Conservation (phyloP, 176 grass and related monocot species). For the Phoenix roebelenii region DNA sequence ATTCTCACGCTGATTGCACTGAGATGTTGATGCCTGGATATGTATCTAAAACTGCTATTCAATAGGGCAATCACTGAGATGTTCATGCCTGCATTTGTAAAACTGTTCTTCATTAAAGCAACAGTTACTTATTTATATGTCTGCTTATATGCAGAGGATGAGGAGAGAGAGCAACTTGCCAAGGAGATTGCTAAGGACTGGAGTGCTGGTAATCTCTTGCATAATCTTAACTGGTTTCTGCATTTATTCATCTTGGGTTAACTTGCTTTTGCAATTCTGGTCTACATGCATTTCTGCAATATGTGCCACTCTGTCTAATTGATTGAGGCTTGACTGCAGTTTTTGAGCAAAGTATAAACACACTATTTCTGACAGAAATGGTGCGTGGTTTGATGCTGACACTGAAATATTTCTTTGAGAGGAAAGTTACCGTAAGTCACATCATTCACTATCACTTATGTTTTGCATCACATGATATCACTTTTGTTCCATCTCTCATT, state of each 20-base stretch:
- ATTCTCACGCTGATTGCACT: no score
- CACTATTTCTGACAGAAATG: slow-evolving; percentile 96
- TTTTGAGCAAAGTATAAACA: slow-evolving; percentile 85
- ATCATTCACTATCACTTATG: no score
- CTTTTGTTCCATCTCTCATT: background rate
- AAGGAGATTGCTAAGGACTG: slow-evolving; percentile 86
- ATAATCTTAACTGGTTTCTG: background rate
- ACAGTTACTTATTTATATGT: background rate
- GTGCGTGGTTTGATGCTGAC: slow-evolving; percentile 84
- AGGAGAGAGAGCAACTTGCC: slow-evolving; percentile 74
- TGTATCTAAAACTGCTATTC: no score
- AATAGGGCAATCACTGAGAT: no score
- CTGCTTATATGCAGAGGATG: slow-evolving; percentile 55
- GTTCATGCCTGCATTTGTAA: no score
- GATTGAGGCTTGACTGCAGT: slow-evolving; percentile 32
- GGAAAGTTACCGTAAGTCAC: slow-evolving; percentile 54
- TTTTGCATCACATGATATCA: no score
- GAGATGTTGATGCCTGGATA: no score
- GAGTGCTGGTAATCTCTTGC: slow-evolving; percentile 54
- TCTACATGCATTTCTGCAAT: no score
- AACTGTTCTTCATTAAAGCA: no score
- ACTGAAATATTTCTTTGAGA: slow-evolving; percentile 93
- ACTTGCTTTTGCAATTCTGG: no score
- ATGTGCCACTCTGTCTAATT: no score
- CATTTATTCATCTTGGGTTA: no score